Evolutionary conservation across 106 monocot genomes (phyloP), one percentile per base, ranked within the genome.

Genomic region (Apostasia shenzhenica): DNA sequence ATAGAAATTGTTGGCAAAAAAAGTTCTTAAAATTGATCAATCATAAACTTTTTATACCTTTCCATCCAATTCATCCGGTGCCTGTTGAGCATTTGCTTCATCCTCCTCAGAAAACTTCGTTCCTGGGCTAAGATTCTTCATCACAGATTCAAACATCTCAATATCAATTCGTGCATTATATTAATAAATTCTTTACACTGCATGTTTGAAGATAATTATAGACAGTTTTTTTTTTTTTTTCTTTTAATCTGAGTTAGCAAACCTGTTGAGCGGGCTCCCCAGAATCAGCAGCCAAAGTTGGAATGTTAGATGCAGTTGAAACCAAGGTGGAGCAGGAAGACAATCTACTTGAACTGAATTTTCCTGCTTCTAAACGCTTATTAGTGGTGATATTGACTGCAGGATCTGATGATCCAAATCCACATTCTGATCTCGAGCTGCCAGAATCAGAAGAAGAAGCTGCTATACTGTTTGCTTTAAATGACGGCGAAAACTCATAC

Each of bases 91-190:
- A 76, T 90, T 92, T 50, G 76, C 81, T 43, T 87, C 99, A 59
- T 99, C 92, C 58, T 99, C 92, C 67, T 81, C 90, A 6, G 92
- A 90, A 3, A 99, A 74, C 70, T 93, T 99, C 81, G 93, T 78
- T 0, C 92, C 99, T 53, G 99, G 99, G 58, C 77, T 93, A 78
- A 99, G 90, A 57, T 82, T 93, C 78, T 87, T 87, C 90, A 99
- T 87, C 99, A 99, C 90, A 49, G 86, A 81, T 59, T 85, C 63
- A 77, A 93, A 85, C 99, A 93, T 93, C 99, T 99, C 80, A 26
- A 70, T 70, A 57, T 78, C 26, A 26, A 26, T 26, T 26, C 26
- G 26, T 26, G 26, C 26, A 26, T 26, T 26, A 26, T 26, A 26
- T 26, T 26, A 26, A 26, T 26, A 26, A 26, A 26, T 26, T 26